Evolutionary conservation across 345 rosid genomes (phyloP), one percentile per base, ranked within the genome.

Genomic region (Stellera chamaejasme): DNA sequence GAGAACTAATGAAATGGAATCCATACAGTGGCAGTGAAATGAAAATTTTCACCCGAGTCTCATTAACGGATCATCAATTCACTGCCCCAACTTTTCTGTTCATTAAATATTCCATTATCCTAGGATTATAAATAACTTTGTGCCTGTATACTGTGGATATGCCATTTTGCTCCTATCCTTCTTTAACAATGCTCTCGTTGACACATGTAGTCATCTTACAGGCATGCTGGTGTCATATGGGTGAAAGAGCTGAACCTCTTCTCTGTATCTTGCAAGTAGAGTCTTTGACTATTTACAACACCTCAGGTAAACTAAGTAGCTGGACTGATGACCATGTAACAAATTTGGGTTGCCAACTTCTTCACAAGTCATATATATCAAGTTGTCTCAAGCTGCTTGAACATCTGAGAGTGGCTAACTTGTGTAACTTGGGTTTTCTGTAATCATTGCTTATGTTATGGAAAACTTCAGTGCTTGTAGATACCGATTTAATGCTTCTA

Each of bases 181-280:
- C 13, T 16, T 4, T 8, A 13, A 51, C 3, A 27, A 14, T 49
- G 49, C 41, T 41, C 56, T 61, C 60, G 52, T 67, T 56, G 52
- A 45, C 66, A 39, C 28, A 25, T 12, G 36, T 4, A 27, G 56
- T 58, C 57, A 27, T 53, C 65, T 50, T 61, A 6, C 65, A 92
- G 99, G 96, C 78, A 50, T 88, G 97, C 68, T 93, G 99, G 99
- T 84, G 89, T 76, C 86, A 67, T 60, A 50, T 89, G 46, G 85
- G 83, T 64, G 83, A 71, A 60, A 66, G 52, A 44, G 65, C 80
- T 3, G 95, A 82, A 64, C 80, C 94, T 59, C 67, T 67, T 65
- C 93, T 92, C 45, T 93, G 99, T 62, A 77, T 84, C 65, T 78
- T 93, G 65, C 87, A 76, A 65, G 62, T 55, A 65, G 96, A 75